Conservation (phyloP, 2,329 filamentous ascomycete species). For the Onygenales sp. region DNA sequence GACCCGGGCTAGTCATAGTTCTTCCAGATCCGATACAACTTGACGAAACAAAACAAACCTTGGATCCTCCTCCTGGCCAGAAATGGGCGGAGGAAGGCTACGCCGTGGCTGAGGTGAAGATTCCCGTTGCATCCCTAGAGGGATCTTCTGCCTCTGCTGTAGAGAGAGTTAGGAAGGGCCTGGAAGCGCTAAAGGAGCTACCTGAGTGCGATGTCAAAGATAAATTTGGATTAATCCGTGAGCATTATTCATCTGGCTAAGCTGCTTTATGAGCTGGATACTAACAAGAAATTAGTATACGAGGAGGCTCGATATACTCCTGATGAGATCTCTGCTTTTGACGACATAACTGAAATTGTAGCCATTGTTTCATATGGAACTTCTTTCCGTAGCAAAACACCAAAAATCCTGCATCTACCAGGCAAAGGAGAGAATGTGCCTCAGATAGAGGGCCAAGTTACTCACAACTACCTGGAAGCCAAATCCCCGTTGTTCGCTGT, state of each 20-base stretch:
- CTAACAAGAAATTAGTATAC: constrained; percentile 13
- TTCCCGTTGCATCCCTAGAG: constrained; percentile 2
- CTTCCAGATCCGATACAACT: constrained; percentile 25
- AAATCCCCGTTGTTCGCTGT: constrained; percentile 37
- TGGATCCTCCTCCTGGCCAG: constrained; percentile 46
- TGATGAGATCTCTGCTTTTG: constrained; percentile 10
- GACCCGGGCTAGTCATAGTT: constrained; percentile 41
- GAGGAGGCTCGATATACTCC: constrained; percentile 8
- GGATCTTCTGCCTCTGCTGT: constrained; percentile 10
- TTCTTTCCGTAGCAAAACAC: constrained; percentile 13
- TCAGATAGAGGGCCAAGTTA: constrained; percentile 10
- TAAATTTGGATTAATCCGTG: constrained; percentile 23
- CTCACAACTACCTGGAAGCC: constrained; percentile 38
- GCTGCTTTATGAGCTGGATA: constrained; percentile 5
- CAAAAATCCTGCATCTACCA: constrained; percentile 21
- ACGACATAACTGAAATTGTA: constrained; percentile 17
- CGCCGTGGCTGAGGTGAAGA: constrained; percentile 46
- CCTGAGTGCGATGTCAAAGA: constrained; percentile 18
- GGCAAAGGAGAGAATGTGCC: constrained; percentile 13
- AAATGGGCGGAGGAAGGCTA: constrained; percentile 69
- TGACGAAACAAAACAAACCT: constrained; percentile 25
- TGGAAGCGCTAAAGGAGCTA: constrained; percentile 14
- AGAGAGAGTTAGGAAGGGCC: constrained; percentile 8
- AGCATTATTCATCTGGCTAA: constrained; percentile 3
- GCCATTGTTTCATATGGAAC: constrained; percentile 25